Evolutionary conservation across 2,329 filamentous ascomycete genomes (phyloP).

Genomic region (Epichloe glyceriae): DNA sequence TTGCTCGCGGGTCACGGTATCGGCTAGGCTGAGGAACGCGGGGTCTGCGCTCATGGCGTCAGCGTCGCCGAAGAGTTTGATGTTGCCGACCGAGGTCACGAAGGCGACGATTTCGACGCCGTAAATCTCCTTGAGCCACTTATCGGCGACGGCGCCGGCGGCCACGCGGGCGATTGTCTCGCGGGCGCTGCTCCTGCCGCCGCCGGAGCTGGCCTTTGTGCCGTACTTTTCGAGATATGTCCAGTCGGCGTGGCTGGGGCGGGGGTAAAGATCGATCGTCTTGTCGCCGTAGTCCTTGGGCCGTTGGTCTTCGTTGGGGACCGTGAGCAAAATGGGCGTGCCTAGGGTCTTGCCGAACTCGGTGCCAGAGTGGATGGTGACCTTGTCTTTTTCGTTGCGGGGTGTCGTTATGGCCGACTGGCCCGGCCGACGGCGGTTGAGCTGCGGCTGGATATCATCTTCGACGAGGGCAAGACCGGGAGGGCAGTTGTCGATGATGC

Average conservation of each 20-base stretch:
- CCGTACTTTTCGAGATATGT: constrained; percentile 98
- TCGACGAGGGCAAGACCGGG: constrained; percentile 79
- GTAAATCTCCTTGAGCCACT: constrained; percentile 71
- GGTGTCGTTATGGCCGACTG: constrained; percentile 86
- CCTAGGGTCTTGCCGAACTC: constrained; percentile 84
- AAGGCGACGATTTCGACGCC: constrained; percentile 87
- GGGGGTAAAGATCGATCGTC: constrained; percentile 84
- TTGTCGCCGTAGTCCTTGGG: constrained; percentile 81
- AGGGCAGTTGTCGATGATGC: constrained; percentile 86
- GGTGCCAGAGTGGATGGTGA: constrained; percentile 85
- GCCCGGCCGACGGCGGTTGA: constrained; percentile 79
- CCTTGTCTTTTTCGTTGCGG: constrained; percentile 80
- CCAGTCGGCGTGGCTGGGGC: constrained; percentile 89
- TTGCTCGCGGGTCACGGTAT: constrained; percentile 56
- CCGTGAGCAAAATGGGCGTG: constrained; percentile 77
- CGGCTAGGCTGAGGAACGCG: constrained; percentile 60
- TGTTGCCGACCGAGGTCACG: constrained; percentile 66
- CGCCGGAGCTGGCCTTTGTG: constrained; percentile 79
- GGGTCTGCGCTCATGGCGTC: constrained; percentile 58
- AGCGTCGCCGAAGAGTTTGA: constrained; percentile 20
- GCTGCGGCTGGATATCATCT: constrained; percentile 83
- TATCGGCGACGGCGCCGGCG: constrained; percentile 84
- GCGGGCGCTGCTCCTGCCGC: constrained; percentile 79
- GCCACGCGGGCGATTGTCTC: constrained; percentile 92
- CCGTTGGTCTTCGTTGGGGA: constrained; percentile 85